phyloP scores from a whole-genome alignment of 2,329 filamentous ascomycete genomes.

The Ophiostoma sp. region DNA sequence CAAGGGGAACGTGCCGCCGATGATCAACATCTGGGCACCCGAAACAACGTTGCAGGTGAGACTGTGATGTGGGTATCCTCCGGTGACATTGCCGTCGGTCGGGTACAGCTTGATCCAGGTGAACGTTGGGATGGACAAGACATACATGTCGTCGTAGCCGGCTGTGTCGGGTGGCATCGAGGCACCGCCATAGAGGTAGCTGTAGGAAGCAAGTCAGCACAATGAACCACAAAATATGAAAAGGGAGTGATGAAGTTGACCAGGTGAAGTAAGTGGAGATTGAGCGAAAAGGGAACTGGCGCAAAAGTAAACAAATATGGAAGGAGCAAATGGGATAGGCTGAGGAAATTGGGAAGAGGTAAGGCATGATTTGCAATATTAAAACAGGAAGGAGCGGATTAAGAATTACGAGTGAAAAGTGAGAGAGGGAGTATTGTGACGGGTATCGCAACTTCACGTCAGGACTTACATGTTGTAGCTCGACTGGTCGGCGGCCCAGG shows the following conservation, averaged over 20 bases:
- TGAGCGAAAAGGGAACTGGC: no score
- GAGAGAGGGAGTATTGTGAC: not conserved
- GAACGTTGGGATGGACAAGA: constrained; percentile 63
- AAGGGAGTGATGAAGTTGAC: not conserved
- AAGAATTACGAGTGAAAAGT: not conserved
- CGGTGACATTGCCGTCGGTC: constrained; percentile 41
- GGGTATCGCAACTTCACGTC: not conserved
- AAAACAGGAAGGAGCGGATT: no score
- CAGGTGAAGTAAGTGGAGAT: no score
- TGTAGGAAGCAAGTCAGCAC: constrained; percentile 35
- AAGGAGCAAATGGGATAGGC: not conserved
- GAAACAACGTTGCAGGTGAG: constrained; percentile 58
- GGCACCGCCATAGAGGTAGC: constrained; percentile 62
- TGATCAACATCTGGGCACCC: constrained; percentile 61
- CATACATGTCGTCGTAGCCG: constrained; percentile 63
- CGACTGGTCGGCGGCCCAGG: constrained; percentile 59
- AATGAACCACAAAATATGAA: not conserved
- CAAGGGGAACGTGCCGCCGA: constrained; percentile 59
- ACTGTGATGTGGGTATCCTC: constrained; percentile 52
- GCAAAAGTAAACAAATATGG: not conserved
- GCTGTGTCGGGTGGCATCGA: constrained; percentile 47
- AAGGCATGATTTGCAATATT: not conserved
- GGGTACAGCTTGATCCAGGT: constrained; percentile 61
- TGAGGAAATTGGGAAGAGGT: constrained; percentile 15
- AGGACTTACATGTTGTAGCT: constrained; percentile 62